Percentiles rank a stretch among this genome's conserved stretches.
Evolutionary conservation across 176 grass and related monocot species (phyloP).

Genomic region (Pontederia crassipes): DNA sequence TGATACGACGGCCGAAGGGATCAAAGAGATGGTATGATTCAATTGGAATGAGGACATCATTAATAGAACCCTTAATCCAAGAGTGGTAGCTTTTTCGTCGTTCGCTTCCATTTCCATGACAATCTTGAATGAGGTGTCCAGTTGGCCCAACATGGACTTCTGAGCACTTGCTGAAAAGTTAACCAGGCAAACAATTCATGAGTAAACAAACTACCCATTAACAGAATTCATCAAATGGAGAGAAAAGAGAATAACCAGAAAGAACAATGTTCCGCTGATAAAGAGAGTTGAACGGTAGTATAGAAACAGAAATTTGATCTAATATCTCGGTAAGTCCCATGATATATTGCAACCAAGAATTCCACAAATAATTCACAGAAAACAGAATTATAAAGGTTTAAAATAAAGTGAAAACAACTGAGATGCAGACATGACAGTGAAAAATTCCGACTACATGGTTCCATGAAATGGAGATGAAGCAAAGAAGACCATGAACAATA

Average conservation of each 20-base stretch:
- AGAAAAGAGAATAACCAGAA: neutral
- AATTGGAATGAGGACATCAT: conserved; percentile 65
- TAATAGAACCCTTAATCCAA: conserved; percentile 71
- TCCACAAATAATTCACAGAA: too few species aligned
- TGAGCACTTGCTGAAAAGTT: conserved; percentile 54
- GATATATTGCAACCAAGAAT: too few species aligned
- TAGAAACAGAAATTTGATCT: too few species aligned
- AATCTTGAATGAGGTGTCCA: conserved; percentile 78
- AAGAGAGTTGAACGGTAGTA: too few species aligned
- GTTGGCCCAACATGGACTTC: conserved; percentile 70
- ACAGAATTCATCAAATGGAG: neutral
- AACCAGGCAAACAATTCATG: neutral
- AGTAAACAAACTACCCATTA: neutral
- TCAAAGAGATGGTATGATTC: conserved; percentile 92
- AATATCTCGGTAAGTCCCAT: too few species aligned
- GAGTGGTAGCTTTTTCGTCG: conserved; percentile 54
- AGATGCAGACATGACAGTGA: too few species aligned
- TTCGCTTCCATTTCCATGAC: conserved; percentile 58
- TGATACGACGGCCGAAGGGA: conserved; percentile 75
- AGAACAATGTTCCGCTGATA: too few species aligned
- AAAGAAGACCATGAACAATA: too few species aligned
- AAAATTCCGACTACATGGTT: too few species aligned
- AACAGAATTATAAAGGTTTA: too few species aligned
- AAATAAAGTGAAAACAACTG: too few species aligned
- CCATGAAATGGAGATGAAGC: too few species aligned